Evolutionary conservation across 208 protist genomes (phyloP).

Genomic region (Wallacemonas sp.): DNA sequence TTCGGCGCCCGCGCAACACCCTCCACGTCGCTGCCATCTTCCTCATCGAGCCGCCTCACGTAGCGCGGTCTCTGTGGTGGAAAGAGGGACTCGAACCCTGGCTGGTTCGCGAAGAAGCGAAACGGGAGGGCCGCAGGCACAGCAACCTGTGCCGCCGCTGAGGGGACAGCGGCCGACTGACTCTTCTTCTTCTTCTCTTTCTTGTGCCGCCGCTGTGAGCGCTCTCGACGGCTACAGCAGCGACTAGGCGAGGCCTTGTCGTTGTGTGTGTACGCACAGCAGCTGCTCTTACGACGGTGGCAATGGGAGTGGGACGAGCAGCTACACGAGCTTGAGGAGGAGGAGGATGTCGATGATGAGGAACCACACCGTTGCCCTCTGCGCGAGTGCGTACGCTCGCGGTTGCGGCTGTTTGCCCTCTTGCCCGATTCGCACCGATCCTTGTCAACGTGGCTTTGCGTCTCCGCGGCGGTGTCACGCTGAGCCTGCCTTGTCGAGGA

Average conservation of each 20-base stretch:
- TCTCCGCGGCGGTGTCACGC: too few species aligned
- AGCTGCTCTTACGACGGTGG: too few species aligned
- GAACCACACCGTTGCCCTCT: not conserved
- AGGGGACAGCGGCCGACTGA: too few species aligned
- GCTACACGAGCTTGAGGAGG: not conserved
- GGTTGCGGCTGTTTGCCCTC: too few species aligned
- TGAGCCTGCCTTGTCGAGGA: slow-evolving; percentile 9
- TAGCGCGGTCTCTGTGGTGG: not conserved
- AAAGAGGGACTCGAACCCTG: slow-evolving; percentile 18
- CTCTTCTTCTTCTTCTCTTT: too few species aligned
- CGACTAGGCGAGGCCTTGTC: too few species aligned
- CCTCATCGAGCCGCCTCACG: not conserved
- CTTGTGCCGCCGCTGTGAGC: too few species aligned
- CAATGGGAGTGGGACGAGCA: not conserved
- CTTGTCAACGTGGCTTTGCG: too few species aligned
- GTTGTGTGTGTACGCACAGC: too few species aligned
- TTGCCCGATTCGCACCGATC: too few species aligned
- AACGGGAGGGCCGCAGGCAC: slow-evolving; percentile 7
- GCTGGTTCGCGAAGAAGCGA: slow-evolving; percentile 29
- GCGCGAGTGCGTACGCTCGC: too few species aligned
- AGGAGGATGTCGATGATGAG: not conserved
- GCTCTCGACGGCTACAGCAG: too few species aligned
- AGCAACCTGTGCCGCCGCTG: not conserved
- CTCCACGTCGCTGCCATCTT: slow-evolving; percentile 1
- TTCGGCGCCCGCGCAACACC: slow-evolving; percentile 6